A percentile compares a stretch with the other conserved stretches of the same genome.
These are phyloP conservation scores for Candida neerlandica DNA, from an alignment of 1,139 yeast species.

Conservation along the genomic window DNA sequence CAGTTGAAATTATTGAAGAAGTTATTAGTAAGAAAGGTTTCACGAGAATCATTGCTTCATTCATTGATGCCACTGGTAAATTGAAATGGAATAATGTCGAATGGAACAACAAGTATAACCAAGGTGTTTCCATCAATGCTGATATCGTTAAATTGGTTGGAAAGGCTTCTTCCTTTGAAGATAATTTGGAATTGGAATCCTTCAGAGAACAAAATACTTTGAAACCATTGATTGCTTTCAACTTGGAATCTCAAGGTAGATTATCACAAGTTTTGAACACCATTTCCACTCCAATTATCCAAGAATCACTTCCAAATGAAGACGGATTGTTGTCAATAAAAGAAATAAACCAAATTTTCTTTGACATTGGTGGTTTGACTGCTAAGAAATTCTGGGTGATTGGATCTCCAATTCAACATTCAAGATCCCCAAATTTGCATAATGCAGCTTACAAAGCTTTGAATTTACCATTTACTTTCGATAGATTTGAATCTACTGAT, in stretches of 20 bases:
- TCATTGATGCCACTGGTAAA: constrained; percentile 68
- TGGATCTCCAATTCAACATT: constrained; percentile 83
- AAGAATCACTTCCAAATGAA: constrained; percentile 54
- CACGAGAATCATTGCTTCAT: constrained; percentile 80
- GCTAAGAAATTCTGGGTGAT: constrained; percentile 70
- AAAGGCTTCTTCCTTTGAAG: constrained; percentile 61
- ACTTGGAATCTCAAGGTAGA: constrained; percentile 77
- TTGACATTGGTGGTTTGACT: constrained; percentile 63
- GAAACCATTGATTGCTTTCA: constrained; percentile 79
- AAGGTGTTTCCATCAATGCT: constrained; percentile 65
- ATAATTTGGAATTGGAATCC: constrained; percentile 69
- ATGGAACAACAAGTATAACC: constrained; percentile 73
- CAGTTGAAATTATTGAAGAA: constrained; percentile 31
- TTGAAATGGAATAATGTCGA: constrained; percentile 67
- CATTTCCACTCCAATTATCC: constrained; percentile 83
- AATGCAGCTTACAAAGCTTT: constrained; percentile 70
- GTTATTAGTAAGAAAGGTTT: constrained; percentile 46
- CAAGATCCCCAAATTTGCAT: constrained; percentile 87
- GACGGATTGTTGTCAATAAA: constrained; percentile 73
- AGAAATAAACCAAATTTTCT: constrained; percentile 61
- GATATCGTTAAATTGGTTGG: constrained; percentile 89
- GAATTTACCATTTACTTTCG: constrained; percentile 79
- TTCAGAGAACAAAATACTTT: constrained; percentile 57
- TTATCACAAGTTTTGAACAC: constrained; percentile 77
- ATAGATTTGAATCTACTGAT: constrained; percentile 65